These are phyloP conservation scores for Septoria petroselini DNA, from an alignment of 2,329 filamentous ascomycete species.

Conservation along the genomic window DNA sequence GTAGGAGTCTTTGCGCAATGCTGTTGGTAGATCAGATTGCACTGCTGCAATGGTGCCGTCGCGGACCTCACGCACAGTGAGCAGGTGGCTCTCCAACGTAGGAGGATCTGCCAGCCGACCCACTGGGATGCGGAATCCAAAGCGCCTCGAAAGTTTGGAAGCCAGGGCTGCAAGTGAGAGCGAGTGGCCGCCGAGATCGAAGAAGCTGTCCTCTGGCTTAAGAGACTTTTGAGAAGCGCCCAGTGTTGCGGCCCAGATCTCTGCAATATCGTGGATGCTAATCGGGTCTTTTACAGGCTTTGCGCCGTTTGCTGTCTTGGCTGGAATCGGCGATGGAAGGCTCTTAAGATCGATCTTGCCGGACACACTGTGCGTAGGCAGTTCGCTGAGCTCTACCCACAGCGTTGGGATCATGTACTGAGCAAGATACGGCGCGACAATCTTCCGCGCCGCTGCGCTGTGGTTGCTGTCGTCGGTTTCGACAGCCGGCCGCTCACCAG, in stretches of 20 bases:
- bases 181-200: constrained; percentile 77
- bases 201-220: constrained; percentile 71
- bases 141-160: constrained; percentile 64
- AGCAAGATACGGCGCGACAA: constrained; percentile 64
- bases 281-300: constrained; percentile 53
- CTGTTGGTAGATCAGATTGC: constrained; percentile 69
- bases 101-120: constrained; percentile 67
- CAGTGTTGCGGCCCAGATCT: constrained; percentile 69
- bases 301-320: constrained; percentile 37
- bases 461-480: constrained; percentile 69
- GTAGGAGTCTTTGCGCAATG: constrained; percentile 63
- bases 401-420: constrained; percentile 80
- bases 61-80: constrained; percentile 66
- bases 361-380: constrained; percentile 75
- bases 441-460: constrained; percentile 65
- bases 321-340: constrained; percentile 62
- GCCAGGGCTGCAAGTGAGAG: constrained; percentile 73
- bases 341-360: constrained; percentile 73
- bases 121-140: constrained; percentile 70
- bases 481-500: constrained; percentile 57
- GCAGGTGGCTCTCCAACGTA: constrained; percentile 68
- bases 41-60: constrained; percentile 72
- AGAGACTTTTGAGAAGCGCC: constrained; percentile 62
- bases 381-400: constrained; percentile 68
- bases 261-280: constrained; percentile 63